Evolutionary conservation across 2,329 filamentous ascomycete genomes (phyloP).

Genomic region (Clarireedia paspali): DNA sequence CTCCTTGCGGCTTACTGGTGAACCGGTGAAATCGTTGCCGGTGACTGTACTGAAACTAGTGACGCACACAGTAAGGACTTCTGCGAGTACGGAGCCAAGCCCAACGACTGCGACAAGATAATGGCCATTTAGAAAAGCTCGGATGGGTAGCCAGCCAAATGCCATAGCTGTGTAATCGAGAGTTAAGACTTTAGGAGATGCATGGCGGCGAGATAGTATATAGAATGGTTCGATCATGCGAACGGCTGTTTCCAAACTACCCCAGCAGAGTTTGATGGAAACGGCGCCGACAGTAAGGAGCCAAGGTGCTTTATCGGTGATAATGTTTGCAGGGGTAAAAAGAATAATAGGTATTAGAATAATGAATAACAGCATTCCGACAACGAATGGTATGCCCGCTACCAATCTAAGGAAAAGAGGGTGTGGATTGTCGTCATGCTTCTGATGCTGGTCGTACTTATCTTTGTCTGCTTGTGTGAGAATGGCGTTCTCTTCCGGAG

Average conservation of each 20-base stretch:
- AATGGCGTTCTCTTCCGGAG: constrained; percentile 50
- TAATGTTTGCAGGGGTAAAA: constrained; percentile 44
- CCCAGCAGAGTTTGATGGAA: constrained; percentile 60
- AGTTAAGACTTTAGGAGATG: constrained; percentile 56
- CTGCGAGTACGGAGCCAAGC: constrained; percentile 63
- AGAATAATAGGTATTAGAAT: constrained; percentile 53
- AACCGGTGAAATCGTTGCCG: constrained; percentile 48
- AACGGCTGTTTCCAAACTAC: constrained; percentile 58
- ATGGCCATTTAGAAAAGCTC: constrained; percentile 56
- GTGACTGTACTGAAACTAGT: constrained; percentile 59
- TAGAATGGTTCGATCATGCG: constrained; percentile 71
- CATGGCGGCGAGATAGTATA: constrained; percentile 58
- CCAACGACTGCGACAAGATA: constrained; percentile 61
- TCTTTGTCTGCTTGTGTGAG: constrained; percentile 36
- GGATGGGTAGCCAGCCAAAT: constrained; percentile 56
- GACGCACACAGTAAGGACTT: constrained; percentile 63
- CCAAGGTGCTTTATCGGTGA: constrained; percentile 58
- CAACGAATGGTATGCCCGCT: constrained; percentile 54
- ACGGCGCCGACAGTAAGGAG: constrained; percentile 59
- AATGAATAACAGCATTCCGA: constrained; percentile 48
- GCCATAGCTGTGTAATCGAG: constrained; percentile 68
- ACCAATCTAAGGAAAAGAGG: constrained; percentile 58
- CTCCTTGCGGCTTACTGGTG: neutral
- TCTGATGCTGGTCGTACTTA: constrained; percentile 41
- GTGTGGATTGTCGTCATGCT: constrained; percentile 52